These are phyloP conservation scores for Xylariales sp. DNA, from an alignment of 2,329 filamentous ascomycete genomes.

Conservation along the genomic window DNA sequence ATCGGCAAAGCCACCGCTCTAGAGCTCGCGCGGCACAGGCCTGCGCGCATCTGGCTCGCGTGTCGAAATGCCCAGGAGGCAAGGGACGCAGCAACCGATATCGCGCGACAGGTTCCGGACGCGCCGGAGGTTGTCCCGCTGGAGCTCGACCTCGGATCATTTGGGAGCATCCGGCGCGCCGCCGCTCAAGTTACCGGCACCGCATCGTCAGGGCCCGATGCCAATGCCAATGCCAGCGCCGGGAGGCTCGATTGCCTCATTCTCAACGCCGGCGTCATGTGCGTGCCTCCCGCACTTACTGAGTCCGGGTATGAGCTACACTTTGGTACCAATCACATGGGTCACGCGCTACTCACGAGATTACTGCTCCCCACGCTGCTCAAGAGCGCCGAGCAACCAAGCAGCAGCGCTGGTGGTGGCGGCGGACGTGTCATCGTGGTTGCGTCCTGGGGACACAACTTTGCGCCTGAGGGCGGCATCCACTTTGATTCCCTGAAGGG, in stretches of 20 bases:
- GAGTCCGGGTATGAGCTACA: constrained; percentile 37
- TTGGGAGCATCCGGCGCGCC: constrained; percentile 25
- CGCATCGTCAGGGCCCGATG: constrained; percentile 8
- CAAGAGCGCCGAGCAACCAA: constrained; percentile 13
- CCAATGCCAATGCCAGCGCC: too few relatives aligned
- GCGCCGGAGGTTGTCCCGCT: constrained; percentile 10
- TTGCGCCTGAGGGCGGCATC: neutral
- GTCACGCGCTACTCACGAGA: constrained; percentile 31
- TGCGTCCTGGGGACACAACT: neutral
- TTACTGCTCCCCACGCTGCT: neutral
- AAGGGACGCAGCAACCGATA: constrained; percentile 7
- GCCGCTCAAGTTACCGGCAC: constrained; percentile 21
- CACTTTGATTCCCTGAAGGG: neutral
- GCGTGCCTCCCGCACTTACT: constrained; percentile 22
- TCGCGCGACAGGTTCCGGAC: too few relatives aligned
- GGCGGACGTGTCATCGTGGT: neutral
- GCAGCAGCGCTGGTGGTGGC: too few relatives aligned
- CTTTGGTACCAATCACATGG: constrained; percentile 39
- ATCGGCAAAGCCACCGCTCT: neutral
- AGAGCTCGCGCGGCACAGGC: neutral
- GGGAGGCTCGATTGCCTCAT: constrained; percentile 37
- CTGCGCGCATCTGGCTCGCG: neutral
- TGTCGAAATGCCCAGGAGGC: neutral
- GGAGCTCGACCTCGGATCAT: constrained; percentile 29
- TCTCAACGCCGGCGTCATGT: constrained; percentile 36